phyloP scores from a whole-genome alignment of 2,329 filamentous ascomycete genomes.

The Penicillium paneum region DNA sequence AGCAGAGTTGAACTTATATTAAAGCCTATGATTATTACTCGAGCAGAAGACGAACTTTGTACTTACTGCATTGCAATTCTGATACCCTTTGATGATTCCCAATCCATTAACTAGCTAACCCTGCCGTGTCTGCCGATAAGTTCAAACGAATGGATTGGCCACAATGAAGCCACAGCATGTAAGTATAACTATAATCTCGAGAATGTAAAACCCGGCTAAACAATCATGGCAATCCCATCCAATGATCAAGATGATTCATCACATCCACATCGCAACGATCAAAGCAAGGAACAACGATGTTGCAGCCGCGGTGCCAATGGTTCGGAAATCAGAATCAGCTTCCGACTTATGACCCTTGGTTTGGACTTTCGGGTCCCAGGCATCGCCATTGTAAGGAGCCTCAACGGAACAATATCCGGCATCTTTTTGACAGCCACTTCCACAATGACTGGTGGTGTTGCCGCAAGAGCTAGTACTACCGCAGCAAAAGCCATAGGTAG shows the following conservation, averaged over 20 bases:
- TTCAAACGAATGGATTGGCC: slow-evolving; percentile 8
- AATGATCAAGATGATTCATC: neutral
- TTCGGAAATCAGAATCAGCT: slow-evolving; percentile 15
- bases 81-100: neutral
- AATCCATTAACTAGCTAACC: neutral
- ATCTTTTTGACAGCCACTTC: slow-evolving; percentile 30
- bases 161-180: neutral
- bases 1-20: neutral
- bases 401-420: slow-evolving; percentile 29
- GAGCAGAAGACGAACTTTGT: neutral
- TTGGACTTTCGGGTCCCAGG: slow-evolving; percentile 15
- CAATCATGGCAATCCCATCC: neutral
- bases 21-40: neutral
- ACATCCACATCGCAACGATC: slow-evolving; percentile 23
- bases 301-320: slow-evolving; percentile 19
- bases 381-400: slow-evolving; percentile 19
- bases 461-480: slow-evolving; percentile 30
- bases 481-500: slow-evolving; percentile 36
- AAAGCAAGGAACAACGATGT: slow-evolving; percentile 23
- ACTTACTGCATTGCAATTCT: neutral
- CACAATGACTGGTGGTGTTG: slow-evolving; percentile 32
- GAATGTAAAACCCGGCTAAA: slow-evolving; percentile 1
- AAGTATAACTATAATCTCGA: slow-evolving; percentile 13
- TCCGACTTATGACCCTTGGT: slow-evolving; percentile 16
- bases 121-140: neutral